Evolutionary conservation across 2,329 filamentous ascomycete species (phyloP), one percentile per base, ranked within the genome.

Genomic region (Dothiorella sarmentorum): DNA sequence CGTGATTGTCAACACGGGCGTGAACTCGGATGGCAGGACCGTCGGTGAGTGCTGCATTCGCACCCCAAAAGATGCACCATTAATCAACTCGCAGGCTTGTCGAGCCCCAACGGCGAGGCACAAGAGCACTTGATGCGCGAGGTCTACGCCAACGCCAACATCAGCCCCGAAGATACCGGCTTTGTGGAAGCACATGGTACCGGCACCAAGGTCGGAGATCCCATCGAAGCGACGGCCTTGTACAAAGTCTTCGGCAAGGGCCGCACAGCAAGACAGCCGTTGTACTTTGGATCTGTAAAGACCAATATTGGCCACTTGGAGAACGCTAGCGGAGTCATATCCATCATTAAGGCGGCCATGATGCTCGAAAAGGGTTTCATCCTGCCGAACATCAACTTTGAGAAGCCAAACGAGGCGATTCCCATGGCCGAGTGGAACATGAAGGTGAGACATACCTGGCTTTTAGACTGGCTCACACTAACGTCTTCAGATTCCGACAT

Each of bases 181-280:
- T 67, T 63, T n/a, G 63, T 67, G 18, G 65, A 68, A 42, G 61
- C 61, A 6, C 63, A 85, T 63, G 84, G 84, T 4, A 86, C 83
- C 0, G 84, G 84, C 3, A 86, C 84, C 0, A 76, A 79, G 31
- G 81, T 80, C 2, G 82, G 83, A 6, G 69, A 71, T 44, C 66
- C 67, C 2, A 66, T 64, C 7, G 70, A 73, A 51, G 61, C 66
- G 7, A 51, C 42, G 3, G 67, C 67, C 6, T 10, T 56, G 17
- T 29, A 51, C 40, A 43, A 45, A 20, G 43, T 61, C 26, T 47
- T 61, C 35, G 60, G 29, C 7, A 37, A 61, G 20, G 7, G 33
- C 59, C 5, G 60, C 64, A 29, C 63, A 1, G 62, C 62, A 13
- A 71, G 78, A 44, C 27, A 61, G 2, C 45, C 60, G 6, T 13